Percentiles rank a stretch among this genome's conserved stretches.
These are phyloP conservation scores for Nymphaea colorata DNA, from an alignment of 164 flowering plant genomes.

Conservation along the genomic window DNA sequence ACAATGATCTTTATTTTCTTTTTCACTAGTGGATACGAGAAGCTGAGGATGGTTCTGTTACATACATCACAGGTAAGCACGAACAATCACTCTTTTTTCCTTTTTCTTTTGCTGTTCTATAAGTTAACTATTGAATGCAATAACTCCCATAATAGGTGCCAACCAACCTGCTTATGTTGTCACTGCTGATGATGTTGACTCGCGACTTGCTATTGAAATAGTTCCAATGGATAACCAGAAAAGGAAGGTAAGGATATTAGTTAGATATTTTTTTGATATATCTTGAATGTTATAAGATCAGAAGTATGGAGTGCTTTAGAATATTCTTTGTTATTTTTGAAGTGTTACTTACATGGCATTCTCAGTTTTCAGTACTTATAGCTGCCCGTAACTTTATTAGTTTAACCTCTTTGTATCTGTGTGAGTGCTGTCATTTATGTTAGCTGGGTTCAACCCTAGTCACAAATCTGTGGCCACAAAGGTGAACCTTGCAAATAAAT, in stretches of 20 bases:
- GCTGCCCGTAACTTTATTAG: too few relatives aligned
- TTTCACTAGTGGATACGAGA: conserved; percentile 79
- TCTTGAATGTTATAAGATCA: neutral
- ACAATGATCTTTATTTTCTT: neutral
- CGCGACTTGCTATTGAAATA: conserved; percentile 86
- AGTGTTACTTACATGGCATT: too few relatives aligned
- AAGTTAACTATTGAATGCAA: neutral
- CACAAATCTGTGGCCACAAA: too few relatives aligned
- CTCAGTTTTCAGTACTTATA: too few relatives aligned
- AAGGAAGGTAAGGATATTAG: conserved; percentile 57
- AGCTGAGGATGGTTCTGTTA: conserved; percentile 88
- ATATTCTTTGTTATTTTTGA: too few relatives aligned
- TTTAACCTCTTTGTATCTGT: too few relatives aligned
- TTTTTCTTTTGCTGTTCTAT: neutral
- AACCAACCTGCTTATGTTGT: conserved; percentile 85
- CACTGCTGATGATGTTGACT: conserved; percentile 94
- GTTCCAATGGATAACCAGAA: conserved; percentile 92
- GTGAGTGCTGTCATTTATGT: too few relatives aligned
- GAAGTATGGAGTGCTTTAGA: too few relatives aligned
- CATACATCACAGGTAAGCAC: conserved; percentile 70
- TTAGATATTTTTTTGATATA: neutral
- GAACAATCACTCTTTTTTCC: neutral
- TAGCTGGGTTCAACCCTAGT: too few relatives aligned
- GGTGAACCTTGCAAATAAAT: too few relatives aligned
- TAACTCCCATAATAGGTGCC: conserved; percentile 47